Conservation (phyloP, 305 asterid genomes). For the Fraxinus floribunda region DNA sequence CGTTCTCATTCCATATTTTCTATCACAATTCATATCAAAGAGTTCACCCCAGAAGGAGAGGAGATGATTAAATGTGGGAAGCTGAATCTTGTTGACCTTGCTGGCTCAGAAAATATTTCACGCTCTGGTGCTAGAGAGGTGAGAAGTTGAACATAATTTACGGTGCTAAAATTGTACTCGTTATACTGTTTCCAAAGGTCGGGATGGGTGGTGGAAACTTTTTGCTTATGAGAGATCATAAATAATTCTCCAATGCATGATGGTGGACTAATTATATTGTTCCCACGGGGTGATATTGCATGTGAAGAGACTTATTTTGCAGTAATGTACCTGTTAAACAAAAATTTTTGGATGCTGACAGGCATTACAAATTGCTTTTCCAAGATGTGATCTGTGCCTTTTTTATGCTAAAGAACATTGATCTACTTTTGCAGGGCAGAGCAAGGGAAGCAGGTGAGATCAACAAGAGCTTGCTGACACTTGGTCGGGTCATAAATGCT, state of each 20-base stretch:
- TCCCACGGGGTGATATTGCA: neutral
- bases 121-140: slow-evolving; percentile 85
- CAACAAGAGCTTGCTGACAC: slow-evolving; percentile 56
- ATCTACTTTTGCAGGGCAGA: slow-evolving; percentile 29
- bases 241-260: neutral
- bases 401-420: neutral
- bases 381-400: neutral
- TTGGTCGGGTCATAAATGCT: slow-evolving; percentile 57
- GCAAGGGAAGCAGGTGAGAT: slow-evolving; percentile 61
- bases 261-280: neutral
- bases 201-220: neutral
- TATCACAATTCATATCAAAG: slow-evolving; percentile 38
- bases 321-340: neutral
- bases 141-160: neutral
- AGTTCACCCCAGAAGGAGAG: slow-evolving; percentile 62
- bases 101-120: slow-evolving; percentile 82
- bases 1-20: slow-evolving; percentile 83
- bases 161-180: neutral
- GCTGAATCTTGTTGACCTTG: slow-evolving; percentile 81
- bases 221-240: neutral
- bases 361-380: neutral
- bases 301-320: neutral
- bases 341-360: neutral
- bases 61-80: slow-evolving; percentile 76
- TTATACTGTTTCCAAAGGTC: neutral